Conservation (phyloP, 345 rosid genomes). For the Melastoma malabathricum region DNA sequence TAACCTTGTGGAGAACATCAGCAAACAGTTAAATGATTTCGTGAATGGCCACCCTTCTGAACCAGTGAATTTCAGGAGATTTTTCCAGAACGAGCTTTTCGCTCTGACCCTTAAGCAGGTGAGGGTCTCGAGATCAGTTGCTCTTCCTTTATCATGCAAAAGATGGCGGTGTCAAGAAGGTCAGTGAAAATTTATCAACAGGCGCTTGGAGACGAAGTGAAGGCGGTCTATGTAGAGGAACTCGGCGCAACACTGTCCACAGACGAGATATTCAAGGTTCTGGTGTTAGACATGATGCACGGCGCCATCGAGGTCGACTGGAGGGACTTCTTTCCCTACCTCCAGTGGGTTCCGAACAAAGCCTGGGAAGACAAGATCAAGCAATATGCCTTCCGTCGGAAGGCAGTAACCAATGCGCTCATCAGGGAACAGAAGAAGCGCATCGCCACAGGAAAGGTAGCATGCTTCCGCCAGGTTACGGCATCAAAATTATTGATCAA, state of each 20-base stretch:
- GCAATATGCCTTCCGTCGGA: conserved; percentile 31
- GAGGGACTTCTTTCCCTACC: conserved; percentile 88
- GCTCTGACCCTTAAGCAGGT: conserved; percentile 61
- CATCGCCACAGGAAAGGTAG: conserved; percentile 1
- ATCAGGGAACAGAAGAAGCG: conserved; percentile 7
- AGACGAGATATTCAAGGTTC: conserved; percentile 30
- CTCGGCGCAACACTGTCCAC: conserved; percentile 39
- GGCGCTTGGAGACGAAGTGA: conserved; percentile 51
- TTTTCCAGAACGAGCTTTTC: conserved; percentile 63
- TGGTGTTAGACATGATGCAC: conserved; percentile 61
- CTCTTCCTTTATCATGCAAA: no score
- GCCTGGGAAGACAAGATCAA: conserved; percentile 36
- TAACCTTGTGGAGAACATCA: conserved; percentile 35
- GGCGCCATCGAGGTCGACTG: conserved; percentile 80
- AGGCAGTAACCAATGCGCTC: conserved; percentile 52
- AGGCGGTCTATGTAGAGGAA: conserved; percentile 47
- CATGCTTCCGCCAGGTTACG: background rate
- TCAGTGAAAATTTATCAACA: conserved; percentile 7
- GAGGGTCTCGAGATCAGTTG: background rate
- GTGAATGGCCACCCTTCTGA: conserved; percentile 17
- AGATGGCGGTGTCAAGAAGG: no score
- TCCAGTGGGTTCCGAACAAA: conserved; percentile 65
- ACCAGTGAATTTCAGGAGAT: conserved; percentile 56
- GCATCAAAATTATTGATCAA: background rate
- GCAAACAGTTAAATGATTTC: conserved; percentile 27